These are phyloP conservation scores for Cadophora gregata DNA, from an alignment of 2,329 filamentous ascomycete genomes.

Conservation along the genomic window DNA sequence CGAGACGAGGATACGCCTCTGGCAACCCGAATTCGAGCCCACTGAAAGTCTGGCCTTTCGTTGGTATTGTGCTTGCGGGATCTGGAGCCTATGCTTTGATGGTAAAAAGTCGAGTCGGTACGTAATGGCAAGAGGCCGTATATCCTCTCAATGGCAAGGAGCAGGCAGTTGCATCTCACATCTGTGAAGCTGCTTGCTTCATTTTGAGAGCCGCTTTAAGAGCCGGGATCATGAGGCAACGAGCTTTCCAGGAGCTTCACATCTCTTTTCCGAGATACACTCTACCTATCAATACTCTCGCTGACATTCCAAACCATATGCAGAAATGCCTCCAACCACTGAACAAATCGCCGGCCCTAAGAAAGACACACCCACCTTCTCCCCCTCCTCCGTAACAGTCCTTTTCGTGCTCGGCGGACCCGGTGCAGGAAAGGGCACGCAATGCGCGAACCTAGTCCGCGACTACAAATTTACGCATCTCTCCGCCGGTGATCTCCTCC, in stretches of 20 bases:
- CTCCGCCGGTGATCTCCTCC: constrained; percentile 89
- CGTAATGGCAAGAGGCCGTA: constrained; percentile 19
- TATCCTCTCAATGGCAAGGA: constrained; percentile 2
- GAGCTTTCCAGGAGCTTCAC: neutral
- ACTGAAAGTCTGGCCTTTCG: constrained; percentile 48
- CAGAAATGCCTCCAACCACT: constrained; percentile 49
- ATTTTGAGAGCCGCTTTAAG: constrained; percentile 41
- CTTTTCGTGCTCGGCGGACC: constrained; percentile 96
- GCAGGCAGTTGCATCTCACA: neutral
- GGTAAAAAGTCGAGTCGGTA: constrained; percentile 53
- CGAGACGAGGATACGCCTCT: constrained; percentile 39
- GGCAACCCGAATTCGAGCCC: constrained; percentile 42
- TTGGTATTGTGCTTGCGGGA: constrained; percentile 52
- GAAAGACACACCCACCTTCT: constrained; percentile 73
- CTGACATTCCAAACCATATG: constrained; percentile 20
- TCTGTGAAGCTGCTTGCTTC: constrained; percentile 2
- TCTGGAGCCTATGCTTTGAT: constrained; percentile 57
- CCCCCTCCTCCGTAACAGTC: constrained; percentile 79
- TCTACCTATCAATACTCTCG: constrained; percentile 1
- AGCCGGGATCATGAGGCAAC: constrained; percentile 11
- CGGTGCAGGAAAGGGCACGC: constrained; percentile 94
- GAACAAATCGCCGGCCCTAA: constrained; percentile 52
- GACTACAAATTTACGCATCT: constrained; percentile 94
- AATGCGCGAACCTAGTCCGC: constrained; percentile 85
- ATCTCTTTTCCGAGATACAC: neutral